A percentile compares a stretch with the other conserved stretches of the same genome.
phyloP scores from a whole-genome alignment of 257 asterid species.

The Salvia hispanica region DNA sequence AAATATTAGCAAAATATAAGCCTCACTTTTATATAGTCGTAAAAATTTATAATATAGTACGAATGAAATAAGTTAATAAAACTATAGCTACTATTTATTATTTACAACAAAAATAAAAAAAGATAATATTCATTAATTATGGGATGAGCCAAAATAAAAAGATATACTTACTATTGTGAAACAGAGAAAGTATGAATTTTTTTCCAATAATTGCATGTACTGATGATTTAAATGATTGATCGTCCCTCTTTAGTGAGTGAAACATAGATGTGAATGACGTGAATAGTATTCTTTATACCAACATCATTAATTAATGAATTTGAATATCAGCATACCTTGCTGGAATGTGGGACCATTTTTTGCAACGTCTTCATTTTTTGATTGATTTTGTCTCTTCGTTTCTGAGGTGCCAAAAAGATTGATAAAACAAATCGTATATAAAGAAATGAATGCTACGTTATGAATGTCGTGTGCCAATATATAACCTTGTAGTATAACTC shows the following conservation, averaged over 20 bases:
- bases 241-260: background rate
- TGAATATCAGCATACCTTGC: conserved; percentile 55
- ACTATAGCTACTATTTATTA: no score
- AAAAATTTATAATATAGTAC: no score
- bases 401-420: conserved; percentile 34
- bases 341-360: conserved; percentile 83
- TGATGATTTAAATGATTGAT: conserved; percentile 1
- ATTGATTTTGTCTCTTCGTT: conserved; percentile 84
- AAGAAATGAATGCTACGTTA: no score
- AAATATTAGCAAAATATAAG: no score
- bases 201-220: background rate
- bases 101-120: no score
- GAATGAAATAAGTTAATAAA: no score
- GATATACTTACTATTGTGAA: no score
- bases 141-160: no score
- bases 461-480: no score
- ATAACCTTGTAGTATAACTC: no score
- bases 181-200: background rate
- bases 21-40: no score
- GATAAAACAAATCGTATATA: background rate
- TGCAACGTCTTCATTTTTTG: conserved; percentile 78
- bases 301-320: background rate
- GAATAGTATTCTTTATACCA: background rate
- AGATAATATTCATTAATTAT: no score
- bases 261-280: background rate